These are phyloP conservation scores for Westerdykella aurantiaca DNA, from an alignment of 2,329 filamentous ascomycete species.

Conservation along the genomic window DNA sequence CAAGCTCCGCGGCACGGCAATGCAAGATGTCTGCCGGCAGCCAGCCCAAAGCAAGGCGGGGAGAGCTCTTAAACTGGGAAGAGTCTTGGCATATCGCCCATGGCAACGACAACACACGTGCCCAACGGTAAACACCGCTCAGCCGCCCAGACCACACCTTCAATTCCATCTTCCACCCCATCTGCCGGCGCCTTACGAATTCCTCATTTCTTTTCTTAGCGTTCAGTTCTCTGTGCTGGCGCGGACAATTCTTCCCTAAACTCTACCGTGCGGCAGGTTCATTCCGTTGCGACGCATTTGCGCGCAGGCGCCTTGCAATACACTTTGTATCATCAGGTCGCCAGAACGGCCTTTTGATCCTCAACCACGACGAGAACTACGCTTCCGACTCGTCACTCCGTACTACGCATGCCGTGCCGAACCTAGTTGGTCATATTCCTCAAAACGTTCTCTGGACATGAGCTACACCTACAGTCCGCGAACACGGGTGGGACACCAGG, in stretches of 20 bases:
- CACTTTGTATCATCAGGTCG: constrained; percentile 24
- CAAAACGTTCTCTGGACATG: constrained; percentile 27
- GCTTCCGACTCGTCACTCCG: constrained; percentile 7
- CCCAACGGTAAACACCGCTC: constrained; percentile 20
- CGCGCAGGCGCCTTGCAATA: constrained; percentile 24
- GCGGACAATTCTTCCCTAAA: constrained; percentile 16
- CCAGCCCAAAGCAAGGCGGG: neutral
- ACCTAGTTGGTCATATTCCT: constrained; percentile 7
- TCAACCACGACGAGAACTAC: constrained; percentile 12
- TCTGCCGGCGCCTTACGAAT: constrained; percentile 20
- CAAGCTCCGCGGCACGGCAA: too few relatives aligned
- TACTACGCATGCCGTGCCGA: constrained; percentile 28
- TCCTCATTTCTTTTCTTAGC: constrained; percentile 30
- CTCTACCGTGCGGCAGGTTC: constrained; percentile 8
- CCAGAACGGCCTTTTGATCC: constrained; percentile 22
- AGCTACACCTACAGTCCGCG: constrained; percentile 35
- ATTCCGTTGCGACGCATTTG: constrained; percentile 8
- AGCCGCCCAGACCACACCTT: constrained; percentile 14
- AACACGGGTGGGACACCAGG: constrained; percentile 36
- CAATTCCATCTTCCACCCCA: constrained; percentile 20
- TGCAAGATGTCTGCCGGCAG: too few relatives aligned
- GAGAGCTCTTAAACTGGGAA: constrained; percentile 1
- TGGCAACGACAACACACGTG: constrained; percentile 15
- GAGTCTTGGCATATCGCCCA: constrained; percentile 10
- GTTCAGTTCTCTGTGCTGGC: constrained; percentile 15